Conservation (phyloP, 192 early-diverging fungal species). For the Umbelopsis sp. region DNA sequence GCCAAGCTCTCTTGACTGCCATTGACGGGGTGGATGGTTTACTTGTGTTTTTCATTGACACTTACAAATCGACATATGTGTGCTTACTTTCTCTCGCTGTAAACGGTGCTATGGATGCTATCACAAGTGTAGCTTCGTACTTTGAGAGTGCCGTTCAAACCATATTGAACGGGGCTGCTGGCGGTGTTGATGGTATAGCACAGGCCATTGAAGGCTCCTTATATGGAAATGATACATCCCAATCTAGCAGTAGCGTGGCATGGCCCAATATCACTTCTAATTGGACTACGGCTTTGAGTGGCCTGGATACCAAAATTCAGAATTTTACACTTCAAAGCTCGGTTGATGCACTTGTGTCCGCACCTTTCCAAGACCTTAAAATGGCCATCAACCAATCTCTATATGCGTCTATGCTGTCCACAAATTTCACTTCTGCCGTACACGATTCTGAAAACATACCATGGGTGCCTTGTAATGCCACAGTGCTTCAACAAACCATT, state of each 20-base stretch:
- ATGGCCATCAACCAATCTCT: neutral
- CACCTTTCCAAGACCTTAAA: neutral
- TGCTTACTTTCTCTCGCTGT: slow-evolving; percentile 35
- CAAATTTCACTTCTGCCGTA: neutral
- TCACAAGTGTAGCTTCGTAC: slow-evolving; percentile 14
- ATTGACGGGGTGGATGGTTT: slow-evolving; percentile 23
- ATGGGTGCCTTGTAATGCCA: slow-evolving; percentile 9
- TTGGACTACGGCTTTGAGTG: slow-evolving; percentile 1
- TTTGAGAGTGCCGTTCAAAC: slow-evolving; percentile 26
- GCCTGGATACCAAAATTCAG: slow-evolving; percentile 1
- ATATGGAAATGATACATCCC: slow-evolving; percentile 19
- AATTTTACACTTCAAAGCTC: neutral
- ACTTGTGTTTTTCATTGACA: slow-evolving; percentile 28
- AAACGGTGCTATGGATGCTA: slow-evolving; percentile 18
- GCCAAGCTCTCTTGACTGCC: slow-evolving; percentile 7
- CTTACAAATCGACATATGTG: slow-evolving; percentile 37
- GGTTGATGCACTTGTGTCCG: neutral
- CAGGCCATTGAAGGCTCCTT: neutral
- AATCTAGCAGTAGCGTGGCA: neutral
- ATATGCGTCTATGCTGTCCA: neutral
- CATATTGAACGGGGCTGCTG: neutral
- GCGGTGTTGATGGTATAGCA: slow-evolving; percentile 1
- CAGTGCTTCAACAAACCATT: neutral
- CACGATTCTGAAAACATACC: neutral
- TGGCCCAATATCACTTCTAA: slow-evolving; percentile 19